phyloP scores from a whole-genome alignment of 192 early-diverging fungal species.

The Haplosporangium gracile region DNA sequence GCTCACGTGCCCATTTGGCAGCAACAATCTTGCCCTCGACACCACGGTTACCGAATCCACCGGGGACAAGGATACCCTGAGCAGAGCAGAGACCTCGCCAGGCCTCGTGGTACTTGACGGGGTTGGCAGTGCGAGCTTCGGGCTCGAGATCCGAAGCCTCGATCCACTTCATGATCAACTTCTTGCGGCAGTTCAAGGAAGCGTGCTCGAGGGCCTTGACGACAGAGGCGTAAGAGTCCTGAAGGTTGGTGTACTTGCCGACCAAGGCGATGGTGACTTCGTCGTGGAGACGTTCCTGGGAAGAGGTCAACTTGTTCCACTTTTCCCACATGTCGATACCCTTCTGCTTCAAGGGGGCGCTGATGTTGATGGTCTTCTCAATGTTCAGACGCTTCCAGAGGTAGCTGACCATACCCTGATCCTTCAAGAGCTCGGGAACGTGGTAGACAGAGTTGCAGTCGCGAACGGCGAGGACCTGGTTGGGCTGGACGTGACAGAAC shows the following conservation, averaged over 20 bases:
- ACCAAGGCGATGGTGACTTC: conserved; percentile 91
- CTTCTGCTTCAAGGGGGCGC: conserved; percentile 66
- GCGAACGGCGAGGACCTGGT: conserved; percentile 89
- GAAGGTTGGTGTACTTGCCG: conserved; percentile 97
- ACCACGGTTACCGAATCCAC: conserved; percentile 97
- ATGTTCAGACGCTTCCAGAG: conserved; percentile 86
- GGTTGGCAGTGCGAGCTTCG: conserved; percentile 77
- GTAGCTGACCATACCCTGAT: conserved; percentile 89
- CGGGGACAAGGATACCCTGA: conserved; percentile 95
- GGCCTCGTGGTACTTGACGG: conserved; percentile 95
- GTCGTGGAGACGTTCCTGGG: conserved; percentile 85
- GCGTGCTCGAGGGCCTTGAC: conserved; percentile 98
- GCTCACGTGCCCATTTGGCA: conserved; percentile 97
- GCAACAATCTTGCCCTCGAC: conserved; percentile 97
- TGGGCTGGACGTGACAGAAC: conserved; percentile 98
- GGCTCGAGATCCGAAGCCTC: conserved; percentile 94
- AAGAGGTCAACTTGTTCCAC: conserved; percentile 88
- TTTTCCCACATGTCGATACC: conserved; percentile 79
- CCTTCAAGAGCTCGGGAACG: conserved; percentile 90
- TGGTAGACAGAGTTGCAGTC: conserved; percentile 98
- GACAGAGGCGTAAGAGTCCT: conserved; percentile 98
- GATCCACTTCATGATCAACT: conserved; percentile 90
- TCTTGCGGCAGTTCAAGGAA: conserved; percentile 84
- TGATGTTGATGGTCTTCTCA: conserved; percentile 62
- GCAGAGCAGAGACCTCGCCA: conserved; percentile 92